Evolutionary conservation across 2,329 filamentous ascomycete species (phyloP).

Genomic region (Daldinia sp.): DNA sequence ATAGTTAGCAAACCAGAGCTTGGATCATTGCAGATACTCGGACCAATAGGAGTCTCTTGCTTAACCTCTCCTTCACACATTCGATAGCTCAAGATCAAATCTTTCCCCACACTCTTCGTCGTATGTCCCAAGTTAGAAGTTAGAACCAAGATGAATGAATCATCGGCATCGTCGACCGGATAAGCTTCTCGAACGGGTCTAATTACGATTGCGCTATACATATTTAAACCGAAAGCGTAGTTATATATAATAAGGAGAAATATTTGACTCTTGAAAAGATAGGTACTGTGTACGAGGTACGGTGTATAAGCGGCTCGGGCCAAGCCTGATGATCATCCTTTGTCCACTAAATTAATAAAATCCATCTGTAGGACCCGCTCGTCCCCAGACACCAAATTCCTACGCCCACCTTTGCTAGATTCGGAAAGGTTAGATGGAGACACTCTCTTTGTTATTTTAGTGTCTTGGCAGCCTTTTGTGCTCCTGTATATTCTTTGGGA

Average conservation of each 20-base stretch:
- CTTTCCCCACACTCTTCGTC: constrained; percentile 18
- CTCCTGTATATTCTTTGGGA: background rate
- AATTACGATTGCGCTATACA: background rate
- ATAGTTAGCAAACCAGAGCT: constrained; percentile 31
- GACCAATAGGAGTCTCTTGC: constrained; percentile 29
- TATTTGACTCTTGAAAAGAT: background rate
- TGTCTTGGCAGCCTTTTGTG: constrained; percentile 4
- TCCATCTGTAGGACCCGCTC: constrained; percentile 28
- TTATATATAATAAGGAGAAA: background rate
- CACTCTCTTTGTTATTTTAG: constrained; percentile 29
- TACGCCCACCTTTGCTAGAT: constrained; percentile 26
- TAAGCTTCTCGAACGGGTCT: background rate
- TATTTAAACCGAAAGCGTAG: background rate
- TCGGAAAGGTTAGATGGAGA: constrained; percentile 18
- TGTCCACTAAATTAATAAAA: constrained; percentile 34
- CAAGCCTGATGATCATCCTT: constrained; percentile 33
- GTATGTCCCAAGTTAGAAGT: constrained; percentile 24
- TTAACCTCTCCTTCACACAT: constrained; percentile 14
- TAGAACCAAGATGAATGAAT: constrained; percentile 22
- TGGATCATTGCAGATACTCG: constrained; percentile 20
- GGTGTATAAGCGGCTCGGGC: constrained; percentile 32
- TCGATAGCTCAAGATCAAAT: constrained; percentile 26
- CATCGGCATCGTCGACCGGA: constrained; percentile 3
- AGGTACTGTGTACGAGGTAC: background rate
- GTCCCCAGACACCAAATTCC: constrained; percentile 35